Evolutionary conservation across 2,329 filamentous ascomycete species (phyloP), one percentile per base, ranked within the genome.

Genomic region (Dactylellina sp.): DNA sequence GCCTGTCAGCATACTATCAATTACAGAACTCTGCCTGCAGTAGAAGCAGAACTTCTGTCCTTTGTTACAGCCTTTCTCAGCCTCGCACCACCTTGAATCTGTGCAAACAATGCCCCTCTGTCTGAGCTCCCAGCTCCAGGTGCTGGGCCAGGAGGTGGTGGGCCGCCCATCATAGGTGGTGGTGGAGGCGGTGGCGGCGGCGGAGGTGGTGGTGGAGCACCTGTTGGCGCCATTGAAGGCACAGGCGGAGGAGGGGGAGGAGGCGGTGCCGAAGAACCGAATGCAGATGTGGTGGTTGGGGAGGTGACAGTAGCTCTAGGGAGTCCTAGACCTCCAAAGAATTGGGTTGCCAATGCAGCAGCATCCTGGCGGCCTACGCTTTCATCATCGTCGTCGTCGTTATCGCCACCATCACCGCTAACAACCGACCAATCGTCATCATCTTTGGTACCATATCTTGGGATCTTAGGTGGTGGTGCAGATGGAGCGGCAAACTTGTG

Each of bases 321-420:
- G 40, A 95, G 94, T 7, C 88, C 94, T 93, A 99, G 98, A 57
- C 93, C 97, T 71, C 95, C 94, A 80, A 99, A 99, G 18, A 99
- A 86, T 74, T 97, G 95, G 5, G 92, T 96, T 14, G 95, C 95
- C 39, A 99, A 87, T 78, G 97, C 92, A 74, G 96, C 95, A 53
- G 95, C 95, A 77, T 88, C 92, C 71, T 90, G 89, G 62, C 92
- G 92, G 56, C 91, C 91, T 16, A 91, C 89, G 7, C 89, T 87
- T 61, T 93, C 90, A 64, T 94, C 90, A 37, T 87, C 86, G 62
- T 91, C 88, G 18, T 90, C 89, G 2, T 85, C 84, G 18, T 85
- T 83, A 25, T 84, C 83, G 18, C 83, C 82, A 28, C 84, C 82
- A 86, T 88, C 71, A 90, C 89, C 12, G 74, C 92, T 93, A 24